A percentile compares a stretch with the other conserved stretches of the same genome.
These are phyloP conservation scores for Pestalotiopsis sp. DNA, from an alignment of 2,329 filamentous ascomycete species.

Conservation along the genomic window DNA sequence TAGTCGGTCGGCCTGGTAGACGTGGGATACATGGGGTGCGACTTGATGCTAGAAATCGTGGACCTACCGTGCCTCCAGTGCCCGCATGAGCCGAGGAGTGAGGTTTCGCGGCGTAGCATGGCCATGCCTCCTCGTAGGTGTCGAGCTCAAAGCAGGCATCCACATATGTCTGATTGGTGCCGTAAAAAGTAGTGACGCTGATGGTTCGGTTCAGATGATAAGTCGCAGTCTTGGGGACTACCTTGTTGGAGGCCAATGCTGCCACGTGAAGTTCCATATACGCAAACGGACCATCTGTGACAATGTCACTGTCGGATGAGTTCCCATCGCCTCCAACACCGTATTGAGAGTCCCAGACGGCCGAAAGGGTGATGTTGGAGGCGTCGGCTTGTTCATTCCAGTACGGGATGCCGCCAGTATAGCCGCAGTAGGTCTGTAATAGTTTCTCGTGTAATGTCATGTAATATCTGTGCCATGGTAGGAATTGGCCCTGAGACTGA, in stretches of 20 bases:
- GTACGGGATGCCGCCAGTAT: constrained; percentile 17
- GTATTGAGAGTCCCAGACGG: not conserved
- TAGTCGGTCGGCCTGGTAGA: not conserved
- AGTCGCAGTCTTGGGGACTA: not conserved
- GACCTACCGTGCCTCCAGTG: constrained; percentile 7
- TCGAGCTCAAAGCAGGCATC: constrained; percentile 3
- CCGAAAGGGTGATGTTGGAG: constrained; percentile 1
- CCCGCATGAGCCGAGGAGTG: constrained; percentile 6
- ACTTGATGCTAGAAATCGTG: not conserved
- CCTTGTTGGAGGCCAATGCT: not conserved
- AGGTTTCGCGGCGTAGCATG: constrained; percentile 4
- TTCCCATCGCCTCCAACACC: constrained; percentile 6
- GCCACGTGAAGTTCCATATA: constrained; percentile 10
- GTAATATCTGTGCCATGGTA: constrained; percentile 21
- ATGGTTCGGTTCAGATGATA: constrained; percentile 6
- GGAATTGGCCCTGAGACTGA: constrained; percentile 24
- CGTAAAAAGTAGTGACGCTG: not conserved
- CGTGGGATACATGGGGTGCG: not conserved
- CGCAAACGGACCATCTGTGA: constrained; percentile 6
- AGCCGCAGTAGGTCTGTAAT: constrained; percentile 19
- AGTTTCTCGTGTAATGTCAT: constrained; percentile 16
- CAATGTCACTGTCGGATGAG: not conserved
- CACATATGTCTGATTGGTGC: not conserved
- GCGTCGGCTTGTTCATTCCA: constrained; percentile 8
- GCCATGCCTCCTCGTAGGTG: constrained; percentile 6